These are phyloP conservation scores for Apiotrichum gracile DNA, from an alignment of 1,284 basidiomycete species.

Conservation along the genomic window DNA sequence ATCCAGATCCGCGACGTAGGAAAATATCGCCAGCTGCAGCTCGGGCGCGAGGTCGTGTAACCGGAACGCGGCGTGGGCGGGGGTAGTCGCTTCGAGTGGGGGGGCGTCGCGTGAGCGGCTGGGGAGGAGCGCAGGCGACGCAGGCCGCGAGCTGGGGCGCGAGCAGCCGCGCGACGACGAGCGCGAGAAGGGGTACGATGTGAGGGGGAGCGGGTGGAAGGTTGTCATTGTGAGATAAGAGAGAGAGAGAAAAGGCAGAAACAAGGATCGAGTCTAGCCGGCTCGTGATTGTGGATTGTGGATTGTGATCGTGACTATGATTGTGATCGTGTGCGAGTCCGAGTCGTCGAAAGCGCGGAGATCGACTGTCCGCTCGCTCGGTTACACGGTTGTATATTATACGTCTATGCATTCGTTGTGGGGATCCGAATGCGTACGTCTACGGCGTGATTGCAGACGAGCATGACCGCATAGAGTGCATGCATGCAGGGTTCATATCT, in stretches of 20 bases:
- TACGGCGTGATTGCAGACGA: too few species aligned
- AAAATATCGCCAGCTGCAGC: slow-evolving; percentile 6
- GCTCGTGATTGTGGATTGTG: neutral
- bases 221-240: neutral
- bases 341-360: too few species aligned
- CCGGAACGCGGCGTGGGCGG: neutral
- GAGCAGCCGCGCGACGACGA: neutral
- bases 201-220: neutral
- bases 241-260: neutral
- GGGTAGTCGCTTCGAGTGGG: neutral
- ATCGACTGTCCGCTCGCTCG: too few species aligned
- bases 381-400: too few species aligned
- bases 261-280: too few species aligned
- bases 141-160: neutral
- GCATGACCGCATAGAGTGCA: too few species aligned
- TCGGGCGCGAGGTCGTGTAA: slow-evolving; percentile 9
- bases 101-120: neutral
- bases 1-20: slow-evolving; percentile 2
- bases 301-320: neutral
- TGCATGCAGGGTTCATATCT: too few species aligned
- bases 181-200: neutral
- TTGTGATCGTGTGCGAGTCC: too few species aligned
- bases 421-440: too few species aligned
- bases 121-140: neutral
- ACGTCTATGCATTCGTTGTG: too few species aligned